Base-by-base conservation (phyloP, 495 filamentous ascomycete species). In the Neurospora pannonica region DNA sequence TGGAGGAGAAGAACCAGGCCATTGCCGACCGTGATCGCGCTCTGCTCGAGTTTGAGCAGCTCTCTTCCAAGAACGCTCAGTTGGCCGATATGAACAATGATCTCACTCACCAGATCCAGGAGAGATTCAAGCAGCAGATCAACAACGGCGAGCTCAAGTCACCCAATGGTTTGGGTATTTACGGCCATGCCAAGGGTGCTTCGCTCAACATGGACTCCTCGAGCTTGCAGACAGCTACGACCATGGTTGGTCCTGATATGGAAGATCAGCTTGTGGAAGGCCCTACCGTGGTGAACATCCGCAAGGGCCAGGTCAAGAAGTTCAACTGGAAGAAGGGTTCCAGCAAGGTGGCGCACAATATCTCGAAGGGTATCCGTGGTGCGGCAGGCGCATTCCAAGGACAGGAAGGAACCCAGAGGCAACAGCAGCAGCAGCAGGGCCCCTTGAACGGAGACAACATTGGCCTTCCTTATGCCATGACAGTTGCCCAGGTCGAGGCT, bases 301-400 rank as follows among this genome's bases (percentile, higher is more conserved):
- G 93, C 72, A 97, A 97, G 85, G 93, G 92, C 70, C 92, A 97
- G 80, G 89, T 91, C 38, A 97, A 94, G 84, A 97, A 97, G 80
- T 97, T 97, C 84, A 97, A 96, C 83, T 98, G 96, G 95, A 97
- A 97, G 87, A 97, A 97, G 82, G 94, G 94, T 37, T 93, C 93
- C 34, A 94, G 97, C 82, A 92, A 92, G 48, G 91, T 98, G 72
- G 94, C 94, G 42, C 97, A 98, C 83, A 95, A 94, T 75, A 93
- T 97, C 71, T 90, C 91, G 54, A 98, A 98, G 84, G 94, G 94
- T 46, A 89, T 97, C 78, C 97, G 97, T 79, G 92, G 92, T 42
- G 92, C 93, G 89, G 84, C 90, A 83, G 82, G 90, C 81, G 74
- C 85, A 54, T 86, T 87, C 81, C 84, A 86, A 73, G 81, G 83